Percentiles rank a stretch among this genome's conserved stretches.
Evolutionary conservation across 2,329 filamentous ascomycete genomes (phyloP).

Genomic region (Colletotrichum horii): DNA sequence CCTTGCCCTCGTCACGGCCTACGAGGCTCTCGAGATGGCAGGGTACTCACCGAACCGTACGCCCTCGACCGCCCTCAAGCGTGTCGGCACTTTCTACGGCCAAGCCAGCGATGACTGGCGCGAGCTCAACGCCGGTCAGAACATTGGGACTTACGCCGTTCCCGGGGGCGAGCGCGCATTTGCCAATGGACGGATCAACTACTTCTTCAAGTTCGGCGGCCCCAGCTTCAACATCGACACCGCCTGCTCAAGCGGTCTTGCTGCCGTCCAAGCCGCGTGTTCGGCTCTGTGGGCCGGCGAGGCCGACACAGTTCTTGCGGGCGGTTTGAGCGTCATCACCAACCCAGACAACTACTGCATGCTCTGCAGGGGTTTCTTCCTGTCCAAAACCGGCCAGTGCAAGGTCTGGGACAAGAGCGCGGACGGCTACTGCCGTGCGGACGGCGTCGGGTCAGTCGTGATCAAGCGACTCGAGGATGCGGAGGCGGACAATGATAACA

Average conservation of each 20-base stretch:
- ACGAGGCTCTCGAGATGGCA: neutral
- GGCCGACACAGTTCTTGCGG: slow-evolving; percentile 37
- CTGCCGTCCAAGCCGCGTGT: slow-evolving; percentile 50
- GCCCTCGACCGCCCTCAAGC: slow-evolving; percentile 30
- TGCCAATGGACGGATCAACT: slow-evolving; percentile 55
- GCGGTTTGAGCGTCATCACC: slow-evolving; percentile 35
- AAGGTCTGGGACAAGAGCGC: slow-evolving; percentile 43
- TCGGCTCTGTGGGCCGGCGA: slow-evolving; percentile 34
- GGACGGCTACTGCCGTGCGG: slow-evolving; percentile 55
- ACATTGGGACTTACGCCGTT: slow-evolving; percentile 65
- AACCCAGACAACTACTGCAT: slow-evolving; percentile 31
- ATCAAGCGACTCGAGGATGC: slow-evolving; percentile 50
- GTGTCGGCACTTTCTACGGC: slow-evolving; percentile 77
- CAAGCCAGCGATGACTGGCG: slow-evolving; percentile 79
- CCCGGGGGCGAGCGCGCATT: slow-evolving; percentile 49
- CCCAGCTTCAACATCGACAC: slow-evolving; percentile 56
- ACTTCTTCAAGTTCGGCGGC: slow-evolving; percentile 51
- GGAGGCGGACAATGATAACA: slow-evolving; percentile 44
- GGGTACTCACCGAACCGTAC: neutral
- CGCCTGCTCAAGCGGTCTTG: slow-evolving; percentile 53
- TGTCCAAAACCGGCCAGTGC: slow-evolving; percentile 9
- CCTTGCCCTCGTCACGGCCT: neutral
- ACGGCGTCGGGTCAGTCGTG: slow-evolving; percentile 41
- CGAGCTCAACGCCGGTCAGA: slow-evolving; percentile 73
- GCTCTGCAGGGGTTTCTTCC: neutral